Evolutionary conservation across 257 asterid genomes (phyloP), one percentile per base, ranked within the genome.

Genomic region (Asclepias syriaca): DNA sequence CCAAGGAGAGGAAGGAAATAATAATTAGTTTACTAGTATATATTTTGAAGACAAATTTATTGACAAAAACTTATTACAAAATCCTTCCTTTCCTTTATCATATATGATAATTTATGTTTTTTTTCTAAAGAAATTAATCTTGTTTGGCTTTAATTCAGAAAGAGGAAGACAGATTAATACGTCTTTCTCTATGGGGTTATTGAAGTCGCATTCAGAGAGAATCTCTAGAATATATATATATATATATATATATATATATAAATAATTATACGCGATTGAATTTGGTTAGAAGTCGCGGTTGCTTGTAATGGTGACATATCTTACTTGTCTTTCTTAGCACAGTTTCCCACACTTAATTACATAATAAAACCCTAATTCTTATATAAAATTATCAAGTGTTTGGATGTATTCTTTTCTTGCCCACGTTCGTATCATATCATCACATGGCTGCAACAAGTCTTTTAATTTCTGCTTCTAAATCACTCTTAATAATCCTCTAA

Each of bases 241-340:
- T 43, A 43, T 40, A 40, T 39, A 29, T 29, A 29, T 29, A 29
- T 34, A 34, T 34, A 34, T 34, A 34, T 34, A 34, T 34, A 2
- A 1, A 48, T 13, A 13, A 37, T n/a, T 70, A 51, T 81, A 82
- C 67, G 87, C 69, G 93, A 87, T 87, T 65, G 83, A 75, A 77
- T 88, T 84, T 90, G 95, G 96, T 90, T 85, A 77, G 72, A 81
- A 37, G 96, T 90, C 93, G 53, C 77, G 81, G 85, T 88, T 88
- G 90, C 97, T 90, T 90, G 72, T 64, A 73, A 53, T 72, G 74
- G 85, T 83, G 80, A 90, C 89, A 78, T 50, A 12, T 78, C 80
- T 66, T 77, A 46, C 65, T 75, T 81, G 72, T 79, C 84, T 69
- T 79, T 77, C 83, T 75, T 79, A 75, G 71, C 83, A 83, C 87